These are phyloP conservation scores for Aspergillus luchuensis DNA, from an alignment of 2,329 filamentous ascomycete species.

Conservation along the genomic window DNA sequence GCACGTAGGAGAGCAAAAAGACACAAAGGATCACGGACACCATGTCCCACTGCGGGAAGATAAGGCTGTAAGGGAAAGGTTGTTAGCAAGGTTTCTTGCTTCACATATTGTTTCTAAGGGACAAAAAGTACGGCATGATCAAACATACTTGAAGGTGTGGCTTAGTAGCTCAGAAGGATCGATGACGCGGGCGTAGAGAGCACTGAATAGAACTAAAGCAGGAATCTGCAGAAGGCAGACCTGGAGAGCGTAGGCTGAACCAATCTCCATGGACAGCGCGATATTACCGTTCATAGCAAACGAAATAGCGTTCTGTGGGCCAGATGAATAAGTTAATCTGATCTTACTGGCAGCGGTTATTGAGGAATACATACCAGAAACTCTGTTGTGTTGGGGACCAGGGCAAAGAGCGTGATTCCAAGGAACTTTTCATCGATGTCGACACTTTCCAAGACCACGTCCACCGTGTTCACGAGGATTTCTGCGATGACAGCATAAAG, in stretches of 20 bases:
- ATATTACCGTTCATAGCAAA: conserved; percentile 99
- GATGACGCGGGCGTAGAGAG: conserved; percentile 64
- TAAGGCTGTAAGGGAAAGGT: conserved; percentile 57
- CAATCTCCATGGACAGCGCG: conserved; percentile 97
- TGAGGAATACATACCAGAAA: conserved; percentile 70
- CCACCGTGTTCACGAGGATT: conserved; percentile 94
- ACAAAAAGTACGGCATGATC: background rate
- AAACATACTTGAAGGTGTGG: conserved; percentile 56
- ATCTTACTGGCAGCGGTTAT: too few species aligned
- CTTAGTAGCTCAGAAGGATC: conserved; percentile 55
- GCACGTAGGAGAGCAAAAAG: conserved; percentile 95
- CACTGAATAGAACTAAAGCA: conserved; percentile 87
- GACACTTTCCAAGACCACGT: conserved; percentile 88
- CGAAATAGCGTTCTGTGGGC: conserved; percentile 82
- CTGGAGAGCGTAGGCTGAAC: conserved; percentile 93
- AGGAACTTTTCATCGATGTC: conserved; percentile 96
- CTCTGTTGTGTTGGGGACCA: conserved; percentile 97
- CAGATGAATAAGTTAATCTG: background rate
- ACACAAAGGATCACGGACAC: conserved; percentile 94
- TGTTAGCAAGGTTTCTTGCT: conserved; percentile 14
- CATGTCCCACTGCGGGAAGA: conserved; percentile 99
- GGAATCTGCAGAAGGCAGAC: conserved; percentile 95
- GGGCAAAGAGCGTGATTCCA: conserved; percentile 91
- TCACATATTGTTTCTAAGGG: background rate
- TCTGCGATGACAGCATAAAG: conserved; percentile 97